Evolutionary conservation across 164 flowering plant species (phyloP), one percentile per base, ranked within the genome.

Genomic region (Macadamia tetraphylla): DNA sequence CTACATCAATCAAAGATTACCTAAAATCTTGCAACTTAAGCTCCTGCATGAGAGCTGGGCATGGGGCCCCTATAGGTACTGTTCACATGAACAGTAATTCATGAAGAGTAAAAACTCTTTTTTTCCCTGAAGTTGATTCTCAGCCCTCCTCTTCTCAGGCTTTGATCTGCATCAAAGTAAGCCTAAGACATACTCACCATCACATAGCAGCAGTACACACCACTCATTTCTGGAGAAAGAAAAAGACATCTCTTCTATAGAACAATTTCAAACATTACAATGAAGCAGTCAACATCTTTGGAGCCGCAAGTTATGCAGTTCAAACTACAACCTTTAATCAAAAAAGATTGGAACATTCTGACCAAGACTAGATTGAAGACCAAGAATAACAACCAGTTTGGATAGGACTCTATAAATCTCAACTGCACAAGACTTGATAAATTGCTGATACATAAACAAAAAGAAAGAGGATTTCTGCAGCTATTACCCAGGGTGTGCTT

Each of bases 341-440:
- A 60, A 60, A 65, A 29, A 57, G 58, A 42, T 9, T 13, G 60
- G 46, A 49, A 40, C 17, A 23, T 31, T 60, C 74, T 53, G 64
- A 44, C 70, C 57, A 60, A 60, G 60, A 53, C 64, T 53, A 62
- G 40, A 58, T 62, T 62, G 70, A 9, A 62, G 17, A 35, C 31
- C 56, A 35, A 35, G 40, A 23, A 59, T 57, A 59, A 59, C 42
- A 63, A 63, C 58, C 63, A 63, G 64, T 55, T 35, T 63, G 60
- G 64, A 48, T 48, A 35, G 64, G 70, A 67, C 60, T 31, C 68
- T 73, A 46, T 23, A 51, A 67, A 67, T 63, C 68, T 58, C 62
- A 23, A 11, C 72, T 65, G 68, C 62, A 73, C 52, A 73, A 68
- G 69, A 64, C 72, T 67, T 48, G 62, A 56, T 40, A 57, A 29